A percentile compares a stretch with the other conserved stretches of the same genome.
Conservation (phyloP, 1,284 basidiomycete genomes). For the Trichosporon ovoides region DNA sequence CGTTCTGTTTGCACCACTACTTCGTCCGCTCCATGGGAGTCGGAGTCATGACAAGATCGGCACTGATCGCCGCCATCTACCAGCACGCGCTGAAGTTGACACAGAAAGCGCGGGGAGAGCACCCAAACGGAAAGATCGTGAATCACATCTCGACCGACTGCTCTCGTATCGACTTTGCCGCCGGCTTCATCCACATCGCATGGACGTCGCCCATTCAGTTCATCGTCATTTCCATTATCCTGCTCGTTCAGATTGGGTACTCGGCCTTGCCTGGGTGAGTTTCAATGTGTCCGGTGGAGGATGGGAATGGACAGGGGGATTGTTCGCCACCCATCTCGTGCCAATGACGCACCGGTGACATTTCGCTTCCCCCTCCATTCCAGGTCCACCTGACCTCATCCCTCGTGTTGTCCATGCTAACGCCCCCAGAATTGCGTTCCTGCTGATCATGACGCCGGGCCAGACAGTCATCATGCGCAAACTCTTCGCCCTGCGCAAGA, state of each 20-base stretch:
- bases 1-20: constrained; percentile 71
- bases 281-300: too few relatives aligned
- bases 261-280: constrained; percentile 50
- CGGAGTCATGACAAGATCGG: constrained; percentile 76
- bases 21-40: constrained; percentile 56
- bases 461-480: constrained; percentile 70
- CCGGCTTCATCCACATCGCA: constrained; percentile 63
- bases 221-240: constrained; percentile 50
- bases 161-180: constrained; percentile 76
- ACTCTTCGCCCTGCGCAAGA: constrained; percentile 65
- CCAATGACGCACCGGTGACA: too few relatives aligned
- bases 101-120: constrained; percentile 69
- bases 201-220: constrained; percentile 63
- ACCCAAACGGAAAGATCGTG: constrained; percentile 73
- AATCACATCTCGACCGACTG: constrained; percentile 88
- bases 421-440: constrained; percentile 55
- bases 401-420: too few relatives aligned
- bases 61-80: constrained; percentile 85
- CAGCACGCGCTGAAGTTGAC: constrained; percentile 70
- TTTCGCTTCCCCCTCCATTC: neutral
- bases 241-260: constrained; percentile 51
- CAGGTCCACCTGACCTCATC: neutral
- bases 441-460: constrained; percentile 60
- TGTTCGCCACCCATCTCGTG: too few relatives aligned
- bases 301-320: too few relatives aligned